Evolutionary conservation across 2,329 filamentous ascomycete species (phyloP).

Genomic region (Phoma sp.): DNA sequence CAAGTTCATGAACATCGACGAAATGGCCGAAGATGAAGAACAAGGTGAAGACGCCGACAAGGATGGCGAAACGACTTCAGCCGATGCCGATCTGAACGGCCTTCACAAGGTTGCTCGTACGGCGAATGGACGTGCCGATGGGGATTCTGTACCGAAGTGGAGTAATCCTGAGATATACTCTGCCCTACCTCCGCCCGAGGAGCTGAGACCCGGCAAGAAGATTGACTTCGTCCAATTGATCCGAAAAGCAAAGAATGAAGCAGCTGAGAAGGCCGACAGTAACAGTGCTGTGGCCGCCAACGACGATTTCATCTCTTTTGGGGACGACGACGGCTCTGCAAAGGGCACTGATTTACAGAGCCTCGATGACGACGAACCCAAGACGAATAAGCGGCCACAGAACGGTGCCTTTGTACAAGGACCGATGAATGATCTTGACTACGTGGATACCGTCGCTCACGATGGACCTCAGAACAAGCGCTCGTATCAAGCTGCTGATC

Average conservation of each 20-base stretch:
- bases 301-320: conserved; percentile 91
- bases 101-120: conserved; percentile 36
- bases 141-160: conserved; percentile 73
- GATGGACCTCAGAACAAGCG: conserved; percentile 2
- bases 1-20: conserved; percentile 51
- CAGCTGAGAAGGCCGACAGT: conserved; percentile 63
- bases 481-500: conserved; percentile 15
- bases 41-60: conserved; percentile 43
- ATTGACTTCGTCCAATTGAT: conserved; percentile 90
- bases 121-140: conserved; percentile 32
- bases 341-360: conserved; percentile 45
- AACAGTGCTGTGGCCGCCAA: conserved; percentile 55
- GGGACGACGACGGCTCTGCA: conserved; percentile 63
- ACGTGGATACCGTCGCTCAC: conserved; percentile 12
- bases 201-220: conserved; percentile 71
- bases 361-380: conserved; percentile 34
- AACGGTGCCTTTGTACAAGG: conserved; percentile 25
- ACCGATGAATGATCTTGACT: conserved; percentile 32
- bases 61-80: conserved; percentile 30
- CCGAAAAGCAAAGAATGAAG: conserved; percentile 78
- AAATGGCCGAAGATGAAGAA: conserved; percentile 51
- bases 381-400: conserved; percentile 11
- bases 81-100: conserved; percentile 27
- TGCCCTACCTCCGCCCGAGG: conserved; percentile 79
- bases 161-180: conserved; percentile 97